phyloP scores from a whole-genome alignment of 305 asterid genomes.

The Fraxinus nigra region DNA sequence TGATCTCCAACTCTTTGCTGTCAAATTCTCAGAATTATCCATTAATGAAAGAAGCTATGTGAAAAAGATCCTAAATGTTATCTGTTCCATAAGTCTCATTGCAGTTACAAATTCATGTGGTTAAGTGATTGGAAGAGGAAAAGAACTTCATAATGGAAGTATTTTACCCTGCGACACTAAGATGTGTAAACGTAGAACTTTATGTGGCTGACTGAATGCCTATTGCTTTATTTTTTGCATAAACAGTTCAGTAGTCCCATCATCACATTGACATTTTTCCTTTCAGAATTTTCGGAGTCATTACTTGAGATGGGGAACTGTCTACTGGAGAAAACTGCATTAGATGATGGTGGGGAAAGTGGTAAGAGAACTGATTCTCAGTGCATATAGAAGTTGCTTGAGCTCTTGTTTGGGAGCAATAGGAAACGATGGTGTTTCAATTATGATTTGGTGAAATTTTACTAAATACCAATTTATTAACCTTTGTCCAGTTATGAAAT shows the following conservation, averaged over 20 bases:
- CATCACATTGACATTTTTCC: not conserved
- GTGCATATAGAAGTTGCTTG: not conserved
- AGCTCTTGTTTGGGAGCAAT: not conserved
- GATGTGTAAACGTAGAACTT: not conserved
- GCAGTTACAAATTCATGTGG: not conserved
- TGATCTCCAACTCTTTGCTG: not conserved
- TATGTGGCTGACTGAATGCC: not conserved
- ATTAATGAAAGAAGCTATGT: not conserved
- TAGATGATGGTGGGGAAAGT: slow-evolving; percentile 37
- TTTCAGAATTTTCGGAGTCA: slow-evolving; percentile 50
- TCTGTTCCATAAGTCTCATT: not conserved
- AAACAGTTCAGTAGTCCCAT: not conserved
- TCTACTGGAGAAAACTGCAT: slow-evolving; percentile 40
- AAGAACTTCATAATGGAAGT: not conserved
- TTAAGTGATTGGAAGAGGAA: not conserved
- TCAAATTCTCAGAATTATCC: not conserved
- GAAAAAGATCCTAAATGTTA: not conserved
- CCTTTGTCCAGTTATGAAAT: not conserved
- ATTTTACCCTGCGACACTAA: not conserved
- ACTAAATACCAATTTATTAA: not conserved
- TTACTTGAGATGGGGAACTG: slow-evolving; percentile 51
- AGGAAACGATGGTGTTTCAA: not conserved
- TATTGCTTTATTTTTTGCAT: not conserved
- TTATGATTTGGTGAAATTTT: slow-evolving; percentile 1
- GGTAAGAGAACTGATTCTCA: slow-evolving; percentile 24